Evolutionary conservation across 441 rosid species (phyloP).

Genomic region (Daphne laureola): DNA sequence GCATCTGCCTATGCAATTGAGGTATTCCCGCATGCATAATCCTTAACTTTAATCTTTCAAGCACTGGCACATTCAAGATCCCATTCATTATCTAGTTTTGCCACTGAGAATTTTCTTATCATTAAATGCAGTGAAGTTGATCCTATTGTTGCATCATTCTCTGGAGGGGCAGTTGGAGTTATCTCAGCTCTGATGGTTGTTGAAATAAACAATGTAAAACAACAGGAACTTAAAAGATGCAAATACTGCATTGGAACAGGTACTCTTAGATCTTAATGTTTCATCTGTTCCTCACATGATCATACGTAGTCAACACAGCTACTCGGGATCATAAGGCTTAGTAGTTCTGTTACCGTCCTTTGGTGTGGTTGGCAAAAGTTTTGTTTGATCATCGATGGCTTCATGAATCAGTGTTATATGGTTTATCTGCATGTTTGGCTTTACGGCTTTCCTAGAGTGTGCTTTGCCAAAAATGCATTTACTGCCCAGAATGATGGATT

Average conservation of each 20-base stretch:
- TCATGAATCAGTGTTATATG: no score
- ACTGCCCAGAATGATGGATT: no score
- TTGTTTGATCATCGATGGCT: neutral
- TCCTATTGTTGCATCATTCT: slow-evolving; percentile 98
- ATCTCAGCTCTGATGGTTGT: slow-evolving; percentile 97
- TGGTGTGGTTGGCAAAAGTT: neutral
- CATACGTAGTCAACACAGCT: no score
- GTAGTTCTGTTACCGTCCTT: neutral
- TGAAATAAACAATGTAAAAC: slow-evolving; percentile 93
- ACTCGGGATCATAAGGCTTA: neutral
- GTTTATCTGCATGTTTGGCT: no score
- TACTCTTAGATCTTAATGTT: slow-evolving; percentile 15
- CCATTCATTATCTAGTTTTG: no score
- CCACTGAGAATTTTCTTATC: no score
- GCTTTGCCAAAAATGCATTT: no score
- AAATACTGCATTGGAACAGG: slow-evolving; percentile 97
- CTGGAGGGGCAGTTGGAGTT: slow-evolving; percentile 99
- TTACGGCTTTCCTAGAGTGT: no score
- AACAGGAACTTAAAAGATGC: slow-evolving; percentile 93
- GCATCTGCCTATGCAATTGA: slow-evolving; percentile 90
- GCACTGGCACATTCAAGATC: no score
- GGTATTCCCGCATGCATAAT: slow-evolving; percentile 28
- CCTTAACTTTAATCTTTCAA: no score
- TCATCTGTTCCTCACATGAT: neutral
- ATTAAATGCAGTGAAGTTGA: slow-evolving; percentile 68